phyloP scores from a whole-genome alignment of 2,329 filamentous ascomycete species.

The Fusarium aywerte region DNA sequence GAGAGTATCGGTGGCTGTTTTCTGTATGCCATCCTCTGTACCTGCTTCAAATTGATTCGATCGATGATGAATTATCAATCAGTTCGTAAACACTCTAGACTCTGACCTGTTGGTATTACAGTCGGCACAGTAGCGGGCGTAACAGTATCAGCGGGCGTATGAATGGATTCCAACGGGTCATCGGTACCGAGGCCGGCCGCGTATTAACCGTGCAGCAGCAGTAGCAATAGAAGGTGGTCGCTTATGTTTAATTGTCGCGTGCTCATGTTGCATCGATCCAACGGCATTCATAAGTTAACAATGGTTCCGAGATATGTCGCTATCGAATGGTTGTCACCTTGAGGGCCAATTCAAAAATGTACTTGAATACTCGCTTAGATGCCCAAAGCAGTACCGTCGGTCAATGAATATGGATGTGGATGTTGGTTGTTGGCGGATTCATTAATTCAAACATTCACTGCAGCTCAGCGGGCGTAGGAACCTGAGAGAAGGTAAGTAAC shows the following conservation, averaged over 20 bases:
- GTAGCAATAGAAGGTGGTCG: constrained; percentile 7
- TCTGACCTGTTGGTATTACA: background rate
- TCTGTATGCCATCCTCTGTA: background rate
- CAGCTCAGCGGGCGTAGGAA: constrained; percentile 43
- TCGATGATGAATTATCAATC: constrained; percentile 4
- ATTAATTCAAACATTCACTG: constrained; percentile 13
- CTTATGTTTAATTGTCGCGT: constrained; percentile 35
- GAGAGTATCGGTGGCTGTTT: background rate
- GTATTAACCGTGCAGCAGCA: constrained; percentile 18
- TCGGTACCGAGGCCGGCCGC: constrained; percentile 23
- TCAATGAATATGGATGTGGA: constrained; percentile 24
- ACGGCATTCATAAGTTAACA: background rate
- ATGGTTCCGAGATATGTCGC: background rate
- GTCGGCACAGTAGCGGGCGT: constrained; percentile 29
- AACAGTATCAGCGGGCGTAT: constrained; percentile 35
- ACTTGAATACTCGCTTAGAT: background rate
- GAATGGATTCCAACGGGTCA: constrained; percentile 8
- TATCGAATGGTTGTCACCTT: background rate
- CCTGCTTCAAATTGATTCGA: constrained; percentile 6
- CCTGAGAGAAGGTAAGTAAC: constrained; percentile 17
- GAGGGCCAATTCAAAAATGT: background rate
- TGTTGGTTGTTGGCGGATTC: background rate
- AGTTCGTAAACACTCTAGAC: background rate
- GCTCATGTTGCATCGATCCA: constrained; percentile 26
- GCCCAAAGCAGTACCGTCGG: constrained; percentile 22